Evolutionary conservation across 805 yeast genomes (phyloP).

Genomic region (Suhomyces faveliae): DNA sequence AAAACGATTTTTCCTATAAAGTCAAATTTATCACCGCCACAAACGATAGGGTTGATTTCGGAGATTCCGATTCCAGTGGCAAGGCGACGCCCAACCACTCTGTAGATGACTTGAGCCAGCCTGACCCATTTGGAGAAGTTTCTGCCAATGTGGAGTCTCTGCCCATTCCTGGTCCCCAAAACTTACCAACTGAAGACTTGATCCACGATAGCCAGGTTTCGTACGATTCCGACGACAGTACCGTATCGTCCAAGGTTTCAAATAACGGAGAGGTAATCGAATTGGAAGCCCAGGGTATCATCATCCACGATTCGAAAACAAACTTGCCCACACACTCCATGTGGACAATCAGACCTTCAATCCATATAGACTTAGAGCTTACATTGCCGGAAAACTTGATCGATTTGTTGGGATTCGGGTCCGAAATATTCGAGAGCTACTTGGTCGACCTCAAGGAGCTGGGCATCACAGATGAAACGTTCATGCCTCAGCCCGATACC

Average conservation of each 20-base stretch:
- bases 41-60: conserved; percentile 15
- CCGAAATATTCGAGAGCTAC: conserved; percentile 77
- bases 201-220: conserved; percentile 4
- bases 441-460: conserved; percentile 61
- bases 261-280: conserved; percentile 66
- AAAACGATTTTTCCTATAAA: conserved; percentile 73
- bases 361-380: conserved; percentile 59
- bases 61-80: conserved; percentile 13
- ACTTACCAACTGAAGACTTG: neutral
- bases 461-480: conserved; percentile 60
- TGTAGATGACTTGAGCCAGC: conserved; percentile 11
- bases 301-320: conserved; percentile 62
- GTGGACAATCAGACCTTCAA: conserved; percentile 88
- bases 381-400: conserved; percentile 69
- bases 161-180: neutral
- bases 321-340: conserved; percentile 74
- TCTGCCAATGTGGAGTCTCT: neutral
- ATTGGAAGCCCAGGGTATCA: conserved; percentile 90
- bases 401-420: conserved; percentile 85
- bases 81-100: conserved; percentile 29
- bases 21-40: conserved; percentile 67
- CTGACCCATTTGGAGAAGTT: neutral
- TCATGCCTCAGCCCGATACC: conserved; percentile 75
- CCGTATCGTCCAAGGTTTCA: conserved; percentile 30
- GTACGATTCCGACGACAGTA: conserved; percentile 11